Base-by-base conservation (phyloP, 1,139 yeast species). In the Keqinozyma sinolaborantium region DNA sequence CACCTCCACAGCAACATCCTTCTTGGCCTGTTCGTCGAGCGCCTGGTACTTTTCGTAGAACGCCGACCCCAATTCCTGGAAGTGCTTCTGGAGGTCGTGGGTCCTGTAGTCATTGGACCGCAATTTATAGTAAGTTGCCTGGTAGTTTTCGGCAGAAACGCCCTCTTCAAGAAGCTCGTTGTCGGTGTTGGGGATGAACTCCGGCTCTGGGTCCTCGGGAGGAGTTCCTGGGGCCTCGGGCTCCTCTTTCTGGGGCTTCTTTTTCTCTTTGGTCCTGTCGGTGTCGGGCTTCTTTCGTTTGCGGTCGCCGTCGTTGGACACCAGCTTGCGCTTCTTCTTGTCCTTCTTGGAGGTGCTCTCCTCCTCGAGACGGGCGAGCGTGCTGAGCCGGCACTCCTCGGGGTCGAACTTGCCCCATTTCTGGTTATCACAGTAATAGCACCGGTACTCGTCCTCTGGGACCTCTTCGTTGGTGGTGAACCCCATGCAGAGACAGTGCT, bases 401-500 rank as follows among this genome's bases (percentile, higher is more conserved):
- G 88, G 40, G 57, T 63, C 52, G 50, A 67, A 58, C 58, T 74
- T 68, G 12, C 76, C 71, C 61, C 85, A 70, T 36, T 64, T 64
- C 14, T 48, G 42, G 38, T 74, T 74, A 40, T 81, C 83, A 59
- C 97, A 92, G 34, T 68, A 71, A 54, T 85, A 86, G 53, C 98
- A 90, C 29, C 78, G 69, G 53, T 85, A 90, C 36, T 64, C 73
- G 33, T 79, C 80, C 40, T 86, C 95, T 0, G 96, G 96, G 0
- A 82, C 94, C 36, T 82, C 80, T 21, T 77, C 83, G 36, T 75
- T 79, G 30, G 82, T 74, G 31, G 68, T 70, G 42, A 83, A 85
- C 6, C 84, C 85, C 76, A 86, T 87, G 58, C 97, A 90, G 15
- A 77, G 69, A 28, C 95, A 90, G 60, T 90, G 97, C 53, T 88